These are phyloP conservation scores for Taphrina sp. DNA, from an alignment of 1,139 yeast species.

Conservation along the genomic window DNA sequence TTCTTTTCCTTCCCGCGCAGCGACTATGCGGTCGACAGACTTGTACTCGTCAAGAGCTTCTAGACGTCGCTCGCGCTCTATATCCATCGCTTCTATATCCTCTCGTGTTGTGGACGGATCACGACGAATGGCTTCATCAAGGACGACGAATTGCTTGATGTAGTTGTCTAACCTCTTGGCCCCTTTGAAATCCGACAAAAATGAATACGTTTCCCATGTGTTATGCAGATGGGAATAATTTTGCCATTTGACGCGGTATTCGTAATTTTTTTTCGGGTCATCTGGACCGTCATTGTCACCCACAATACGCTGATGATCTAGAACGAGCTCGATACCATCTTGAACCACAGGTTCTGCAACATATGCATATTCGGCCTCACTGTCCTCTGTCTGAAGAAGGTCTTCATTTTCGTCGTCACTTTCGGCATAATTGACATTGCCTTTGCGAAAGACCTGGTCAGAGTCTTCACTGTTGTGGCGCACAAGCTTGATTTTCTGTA, in stretches of 20 bases:
- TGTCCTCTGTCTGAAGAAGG: conserved; percentile 16
- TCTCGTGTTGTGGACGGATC: conserved; percentile 83
- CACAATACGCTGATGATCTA: conserved; percentile 31
- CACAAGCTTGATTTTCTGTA: not conserved
- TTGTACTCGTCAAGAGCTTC: conserved; percentile 84
- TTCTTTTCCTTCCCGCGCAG: conserved; percentile 55
- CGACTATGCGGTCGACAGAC: conserved; percentile 84
- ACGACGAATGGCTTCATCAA: conserved; percentile 69
- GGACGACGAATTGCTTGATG: conserved; percentile 69
- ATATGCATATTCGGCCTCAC: conserved; percentile 20
- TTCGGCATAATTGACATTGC: conserved; percentile 25
- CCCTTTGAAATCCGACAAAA: conserved; percentile 62
- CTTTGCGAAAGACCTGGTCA: conserved; percentile 12
- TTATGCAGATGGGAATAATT: conserved; percentile 88
- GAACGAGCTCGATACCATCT: conserved; percentile 31
- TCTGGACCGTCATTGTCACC: conserved; percentile 3
- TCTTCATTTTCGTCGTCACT: conserved; percentile 22
- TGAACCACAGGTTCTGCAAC: conserved; percentile 15
- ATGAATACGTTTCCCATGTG: conserved; percentile 80
- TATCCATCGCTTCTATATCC: conserved; percentile 83
- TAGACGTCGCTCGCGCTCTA: conserved; percentile 77
- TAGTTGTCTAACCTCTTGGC: conserved; percentile 85
- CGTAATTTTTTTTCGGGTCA: conserved; percentile 21
- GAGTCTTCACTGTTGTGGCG: conserved; percentile 12
- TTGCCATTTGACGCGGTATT: conserved; percentile 66